Evolutionary conservation across 225 moss, liverwort and hornwort species (phyloP), one percentile per base, ranked within the genome.

Genomic region (Physcomitrium patens): DNA sequence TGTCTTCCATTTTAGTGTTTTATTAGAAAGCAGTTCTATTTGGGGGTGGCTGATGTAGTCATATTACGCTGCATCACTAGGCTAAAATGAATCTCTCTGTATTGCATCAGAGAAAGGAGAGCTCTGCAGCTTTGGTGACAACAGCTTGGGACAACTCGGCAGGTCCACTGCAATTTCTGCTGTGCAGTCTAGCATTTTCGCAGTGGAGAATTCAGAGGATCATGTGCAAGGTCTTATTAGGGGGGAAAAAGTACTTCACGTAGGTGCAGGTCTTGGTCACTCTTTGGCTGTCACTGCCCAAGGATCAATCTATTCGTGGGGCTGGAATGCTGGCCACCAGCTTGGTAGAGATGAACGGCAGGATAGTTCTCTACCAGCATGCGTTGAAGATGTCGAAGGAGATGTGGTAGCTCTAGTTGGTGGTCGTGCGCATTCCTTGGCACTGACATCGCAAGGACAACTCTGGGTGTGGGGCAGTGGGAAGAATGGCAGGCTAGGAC

Each of bases 401-500:
- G 76, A 76, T 11, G 76, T 94, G 47, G 80, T 87, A 16, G 57
- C 65, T 27, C 8, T 94, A 0, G 75, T 80, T 31, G 94, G 73
- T 26, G 94, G 87, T 27, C 86, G 96, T 72, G 92, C 81, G 43
- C 96, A 96, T 79, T 92, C 91, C 15, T 63, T 90, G 27, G 92
- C 83, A 23, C 69, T 90, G 31, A 94, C 86, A 26, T 82, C 81
- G 6, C n/a, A 59, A 61, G 76, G 85, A 15, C 72, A 70, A 46
- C 55, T 92, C 12, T 91, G 92, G 86, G 78, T 84, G n/a, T 96
- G 96, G 94, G 96, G 96, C 7, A 96, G 91, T 83, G 94, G 94
- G 65, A 92, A 49, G 77, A 96, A 96, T 70, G 92, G 96, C 20
- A 87, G 92, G 69, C 83, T 96, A 48, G 96, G 96, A 60, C 76